These are phyloP conservation scores for Camelina hispida DNA, from an alignment of 345 rosid genomes.

Conservation along the genomic window DNA sequence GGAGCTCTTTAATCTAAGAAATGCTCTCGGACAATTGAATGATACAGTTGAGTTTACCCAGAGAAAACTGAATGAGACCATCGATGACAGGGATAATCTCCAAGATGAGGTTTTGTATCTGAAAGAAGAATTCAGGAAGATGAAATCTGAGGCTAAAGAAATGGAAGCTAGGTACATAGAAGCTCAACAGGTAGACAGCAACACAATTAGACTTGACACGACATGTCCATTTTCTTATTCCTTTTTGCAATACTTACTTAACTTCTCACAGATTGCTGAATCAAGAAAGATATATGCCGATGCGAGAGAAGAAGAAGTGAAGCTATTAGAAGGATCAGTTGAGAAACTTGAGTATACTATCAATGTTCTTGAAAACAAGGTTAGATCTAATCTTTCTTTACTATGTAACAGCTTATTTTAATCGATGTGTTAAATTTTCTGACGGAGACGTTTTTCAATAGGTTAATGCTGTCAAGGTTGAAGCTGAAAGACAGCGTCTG, in stretches of 20 bases:
- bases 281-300: constrained; percentile 69
- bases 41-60: constrained; percentile 59
- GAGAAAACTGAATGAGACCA: constrained; percentile 53
- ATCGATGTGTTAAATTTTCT: constrained; percentile 30
- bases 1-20: constrained; percentile 64
- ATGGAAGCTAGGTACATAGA: constrained; percentile 69
- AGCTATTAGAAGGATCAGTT: constrained; percentile 84
- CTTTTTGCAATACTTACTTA: constrained; percentile 21
- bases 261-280: constrained; percentile 67
- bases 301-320: constrained; percentile 87
- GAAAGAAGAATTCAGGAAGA: constrained; percentile 63
- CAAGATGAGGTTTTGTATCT: constrained; percentile 57
- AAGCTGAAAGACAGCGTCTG: constrained; percentile 88
- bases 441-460: constrained; percentile 45
- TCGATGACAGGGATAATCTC: constrained; percentile 67
- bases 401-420: constrained; percentile 15
- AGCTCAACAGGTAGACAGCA: constrained; percentile 68
- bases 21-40: constrained; percentile 64
- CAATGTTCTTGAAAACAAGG: constrained; percentile 85
- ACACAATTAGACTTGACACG: constrained; percentile 11
- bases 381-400: constrained; percentile 39
- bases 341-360: constrained; percentile 88
- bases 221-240: constrained; percentile 12
- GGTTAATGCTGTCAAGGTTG: constrained; percentile 88
- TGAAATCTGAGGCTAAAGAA: constrained; percentile 60